Percentiles rank a stretch among this genome's conserved stretches.
These are phyloP conservation scores for Lipomyces orientalis DNA, from an alignment of 805 yeast genomes.

Conservation along the genomic window DNA sequence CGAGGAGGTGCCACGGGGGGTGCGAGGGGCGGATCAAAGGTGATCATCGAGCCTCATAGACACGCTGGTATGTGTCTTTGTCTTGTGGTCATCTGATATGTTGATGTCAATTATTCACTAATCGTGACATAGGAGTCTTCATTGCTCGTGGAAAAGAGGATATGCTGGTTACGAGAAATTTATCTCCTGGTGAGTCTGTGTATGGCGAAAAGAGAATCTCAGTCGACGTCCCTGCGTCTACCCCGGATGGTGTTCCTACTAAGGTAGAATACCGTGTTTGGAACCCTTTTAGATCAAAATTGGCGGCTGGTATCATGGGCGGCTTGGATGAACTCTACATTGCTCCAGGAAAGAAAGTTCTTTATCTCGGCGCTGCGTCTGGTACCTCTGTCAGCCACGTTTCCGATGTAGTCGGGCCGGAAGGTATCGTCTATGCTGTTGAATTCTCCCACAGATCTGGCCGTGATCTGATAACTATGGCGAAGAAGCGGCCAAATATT, in stretches of 20 bases:
- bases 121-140: slow-evolving; percentile 61
- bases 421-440: slow-evolving; percentile 97
- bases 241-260: slow-evolving; percentile 69
- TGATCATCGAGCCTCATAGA: slow-evolving; percentile 97
- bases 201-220: slow-evolving; percentile 97
- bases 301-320: slow-evolving; percentile 99
- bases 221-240: slow-evolving; percentile 89
- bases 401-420: slow-evolving; percentile 98
- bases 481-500: slow-evolving; percentile 99
- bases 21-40: slow-evolving; percentile 81
- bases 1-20: slow-evolving; percentile 66
- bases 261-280: slow-evolving; percentile 99
- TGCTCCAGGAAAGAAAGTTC: slow-evolving; percentile 97
- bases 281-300: slow-evolving; percentile 99
- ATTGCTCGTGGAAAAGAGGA: slow-evolving; percentile 99
- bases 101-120: not conserved
- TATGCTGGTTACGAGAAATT: slow-evolving; percentile 92
- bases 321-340: slow-evolving; percentile 97
- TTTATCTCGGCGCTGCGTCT: slow-evolving; percentile 98
- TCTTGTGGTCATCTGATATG: not conserved
- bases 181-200: slow-evolving; percentile 98
- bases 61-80: slow-evolving; percentile 66
- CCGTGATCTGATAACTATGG: slow-evolving; percentile 98
- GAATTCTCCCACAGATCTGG: slow-evolving; percentile 99
- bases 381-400: slow-evolving; percentile 99